Evolutionary conservation across 768 basidiomycete genomes (phyloP), one percentile per base, ranked within the genome.

Genomic region (Tylopilus vinaceipallidus): DNA sequence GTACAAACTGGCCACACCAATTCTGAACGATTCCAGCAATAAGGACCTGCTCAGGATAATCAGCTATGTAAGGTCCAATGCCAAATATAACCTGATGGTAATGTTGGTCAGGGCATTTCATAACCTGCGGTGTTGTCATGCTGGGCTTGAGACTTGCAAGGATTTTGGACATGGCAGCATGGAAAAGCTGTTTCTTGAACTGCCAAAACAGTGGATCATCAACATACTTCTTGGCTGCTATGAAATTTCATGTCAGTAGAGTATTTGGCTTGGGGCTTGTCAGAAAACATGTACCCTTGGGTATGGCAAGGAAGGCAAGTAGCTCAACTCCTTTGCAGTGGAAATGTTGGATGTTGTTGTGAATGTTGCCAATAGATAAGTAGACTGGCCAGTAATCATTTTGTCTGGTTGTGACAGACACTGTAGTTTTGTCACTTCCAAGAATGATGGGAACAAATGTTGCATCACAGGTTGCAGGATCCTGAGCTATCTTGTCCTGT

Each of bases 151-250:
- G 41, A 1, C 29, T 24, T 6, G 8, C 2, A 0, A 46, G 45
- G 8, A 52, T 55, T 29, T 0, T 64, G 38, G 47, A 33, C 58
- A 62, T 53, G 5, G 39, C 70, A 45, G 17, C 65, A 44, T 74
- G 70, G 32, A 70, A 71, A 0, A 72, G 52, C 22, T 71, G 64
- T 3, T 61, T 55, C 6, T 58, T 59, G 52, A 74, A 74, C 6
- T 47, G 54, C 2, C 57, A 53, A 35, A 64, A 71, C 6, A 38
- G 6, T 16, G 39, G 33, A 6, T 48, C 27, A 3, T 51, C 38
- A 2, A 3, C 9, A 20, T 51, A 45, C 23, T 55, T 47, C 17
- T 42, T 32, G 34, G 57, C 47, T 2, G 40, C 40, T 54, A 38
- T 29, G 27, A 12, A 14, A 38, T n/a, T n/a, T n/a, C n/a, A 37